These are phyloP conservation scores for Xanthoconium stramineum DNA, from an alignment of 768 basidiomycete genomes.

Conservation along the genomic window DNA sequence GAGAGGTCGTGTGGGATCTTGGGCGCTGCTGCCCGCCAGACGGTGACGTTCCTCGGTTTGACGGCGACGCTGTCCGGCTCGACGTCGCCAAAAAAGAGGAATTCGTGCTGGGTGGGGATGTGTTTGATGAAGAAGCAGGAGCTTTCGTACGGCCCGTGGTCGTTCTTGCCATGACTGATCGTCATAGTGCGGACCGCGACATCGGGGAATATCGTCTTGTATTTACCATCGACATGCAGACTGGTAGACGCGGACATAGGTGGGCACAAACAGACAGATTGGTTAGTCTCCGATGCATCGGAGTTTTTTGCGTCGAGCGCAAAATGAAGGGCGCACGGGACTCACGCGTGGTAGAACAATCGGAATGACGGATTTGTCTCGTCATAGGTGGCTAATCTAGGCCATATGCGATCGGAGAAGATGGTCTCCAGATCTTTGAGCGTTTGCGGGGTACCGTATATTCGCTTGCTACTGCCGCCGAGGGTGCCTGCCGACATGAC, in stretches of 20 bases:
- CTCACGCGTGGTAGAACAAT: conserved; percentile 65
- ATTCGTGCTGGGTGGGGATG: conserved; percentile 57
- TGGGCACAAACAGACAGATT: background rate
- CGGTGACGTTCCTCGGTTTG: conserved; percentile 55
- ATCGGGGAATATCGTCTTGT: conserved; percentile 48
- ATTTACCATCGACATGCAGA: conserved; percentile 49
- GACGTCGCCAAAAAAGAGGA: conserved; percentile 94
- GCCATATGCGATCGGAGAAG: conserved; percentile 83
- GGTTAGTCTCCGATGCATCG: conserved; percentile 9
- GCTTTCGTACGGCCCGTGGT: conserved; percentile 60
- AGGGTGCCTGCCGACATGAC: conserved; percentile 82
- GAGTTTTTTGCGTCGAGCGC: background rate
- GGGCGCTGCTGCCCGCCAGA: conserved; percentile 83
- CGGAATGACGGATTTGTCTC: conserved; percentile 57
- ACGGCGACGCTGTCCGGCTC: conserved; percentile 77
- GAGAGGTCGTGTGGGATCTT: conserved; percentile 67
- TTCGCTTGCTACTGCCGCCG: conserved; percentile 55
- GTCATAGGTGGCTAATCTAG: conserved; percentile 75
- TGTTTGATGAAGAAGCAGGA: conserved; percentile 84
- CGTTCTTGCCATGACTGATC: conserved; percentile 67
- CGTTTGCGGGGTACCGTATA: conserved; percentile 58
- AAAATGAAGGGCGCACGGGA: conserved; percentile 6
- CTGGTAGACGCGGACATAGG: conserved; percentile 27
- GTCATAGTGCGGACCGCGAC: conserved; percentile 67
- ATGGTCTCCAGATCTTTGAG: conserved; percentile 67